Evolutionary conservation across 2,329 filamentous ascomycete genomes (phyloP).

Genomic region (Apiospora aurea): DNA sequence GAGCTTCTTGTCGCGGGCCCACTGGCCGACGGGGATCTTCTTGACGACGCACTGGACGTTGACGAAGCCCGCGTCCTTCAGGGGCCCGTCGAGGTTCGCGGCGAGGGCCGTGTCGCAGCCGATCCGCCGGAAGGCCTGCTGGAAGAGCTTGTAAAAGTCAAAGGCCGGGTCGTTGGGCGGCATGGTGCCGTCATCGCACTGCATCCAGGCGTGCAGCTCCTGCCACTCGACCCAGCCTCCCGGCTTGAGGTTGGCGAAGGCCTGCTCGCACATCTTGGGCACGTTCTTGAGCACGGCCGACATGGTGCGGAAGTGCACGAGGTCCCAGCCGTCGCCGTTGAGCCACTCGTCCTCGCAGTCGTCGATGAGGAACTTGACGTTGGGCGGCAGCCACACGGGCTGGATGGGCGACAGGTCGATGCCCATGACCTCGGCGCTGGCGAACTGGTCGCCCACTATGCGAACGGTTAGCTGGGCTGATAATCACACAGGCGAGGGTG

Average conservation of each 20-base stretch:
- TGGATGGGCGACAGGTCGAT: slow-evolving; percentile 52
- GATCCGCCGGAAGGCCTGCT: slow-evolving; percentile 42
- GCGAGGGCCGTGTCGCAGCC: slow-evolving; percentile 49
- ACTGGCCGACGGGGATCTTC: slow-evolving; percentile 30
- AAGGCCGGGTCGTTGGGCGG: slow-evolving; percentile 47
- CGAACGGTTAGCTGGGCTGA: background rate
- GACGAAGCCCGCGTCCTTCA: slow-evolving; percentile 49
- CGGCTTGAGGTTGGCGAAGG: slow-evolving; percentile 48
- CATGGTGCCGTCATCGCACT: slow-evolving; percentile 53
- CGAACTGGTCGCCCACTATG: slow-evolving; percentile 33
- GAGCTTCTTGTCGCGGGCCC: slow-evolving; percentile 28
- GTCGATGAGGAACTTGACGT: slow-evolving; percentile 43
- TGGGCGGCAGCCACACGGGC: slow-evolving; percentile 53
- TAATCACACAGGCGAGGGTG: too few species aligned
- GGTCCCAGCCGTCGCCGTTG: slow-evolving; percentile 60
- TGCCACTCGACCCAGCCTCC: slow-evolving; percentile 62
- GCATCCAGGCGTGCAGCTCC: slow-evolving; percentile 50
- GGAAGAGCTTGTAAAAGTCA: slow-evolving; percentile 38
- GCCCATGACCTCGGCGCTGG: slow-evolving; percentile 40
- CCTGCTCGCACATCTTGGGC: slow-evolving; percentile 51
- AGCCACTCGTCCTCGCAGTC: slow-evolving; percentile 63
- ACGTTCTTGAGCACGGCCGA: slow-evolving; percentile 60
- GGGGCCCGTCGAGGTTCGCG: slow-evolving; percentile 40
- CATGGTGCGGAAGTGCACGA: slow-evolving; percentile 60
- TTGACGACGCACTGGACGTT: slow-evolving; percentile 31